Evolutionary conservation across 148 eudicot species (phyloP).

Genomic region (Camellia lanceoleosa): DNA sequence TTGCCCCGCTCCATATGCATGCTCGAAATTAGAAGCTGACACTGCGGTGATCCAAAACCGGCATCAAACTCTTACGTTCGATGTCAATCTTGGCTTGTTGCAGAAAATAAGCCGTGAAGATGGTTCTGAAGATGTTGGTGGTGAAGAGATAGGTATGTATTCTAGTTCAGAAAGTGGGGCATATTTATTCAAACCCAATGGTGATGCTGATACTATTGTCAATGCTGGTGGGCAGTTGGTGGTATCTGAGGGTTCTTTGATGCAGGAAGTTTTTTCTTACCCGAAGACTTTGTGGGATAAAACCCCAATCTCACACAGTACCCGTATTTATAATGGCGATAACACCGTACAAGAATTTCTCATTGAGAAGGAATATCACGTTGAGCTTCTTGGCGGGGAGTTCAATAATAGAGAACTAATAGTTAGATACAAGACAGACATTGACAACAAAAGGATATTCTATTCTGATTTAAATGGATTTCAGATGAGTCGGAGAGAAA

Average conservation of each 20-base stretch:
- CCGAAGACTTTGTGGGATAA: conserved; percentile 74
- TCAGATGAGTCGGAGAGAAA: conserved; percentile 96
- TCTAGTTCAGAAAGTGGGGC: conserved; percentile 87
- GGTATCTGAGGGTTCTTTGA: conserved; percentile 64
- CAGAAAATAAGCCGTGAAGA: conserved; percentile 47
- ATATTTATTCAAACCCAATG: conserved; percentile 81
- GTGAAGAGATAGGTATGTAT: conserved; percentile 84
- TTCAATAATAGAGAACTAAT: conserved; percentile 78
- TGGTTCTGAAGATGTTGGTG: conserved; percentile 47
- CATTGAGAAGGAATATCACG: conserved; percentile 96
- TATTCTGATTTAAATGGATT: conserved; percentile 93
- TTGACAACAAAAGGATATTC: conserved; percentile 65
- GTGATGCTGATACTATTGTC: conserved; percentile 64
- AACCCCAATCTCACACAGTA: conserved; percentile 78
- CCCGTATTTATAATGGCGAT: conserved; percentile 63
- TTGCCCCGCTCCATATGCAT: conserved; percentile 70
- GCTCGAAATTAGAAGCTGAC: conserved; percentile 63
- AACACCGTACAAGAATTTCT: conserved; percentile 61
- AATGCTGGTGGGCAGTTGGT: conserved; percentile 56
- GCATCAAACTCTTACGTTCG: conserved; percentile 60
- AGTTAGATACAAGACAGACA: conserved; percentile 79
- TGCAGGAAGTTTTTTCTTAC: conserved; percentile 78
- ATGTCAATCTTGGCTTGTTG: conserved; percentile 64
- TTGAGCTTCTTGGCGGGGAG: conserved; percentile 60
- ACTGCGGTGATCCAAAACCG: conserved; percentile 50